A percentile compares a stretch with the other conserved stretches of the same genome.
These are phyloP conservation scores for Ambrosia artemisiifolia DNA, from an alignment of 129 eudicot species.

Conservation along the genomic window DNA sequence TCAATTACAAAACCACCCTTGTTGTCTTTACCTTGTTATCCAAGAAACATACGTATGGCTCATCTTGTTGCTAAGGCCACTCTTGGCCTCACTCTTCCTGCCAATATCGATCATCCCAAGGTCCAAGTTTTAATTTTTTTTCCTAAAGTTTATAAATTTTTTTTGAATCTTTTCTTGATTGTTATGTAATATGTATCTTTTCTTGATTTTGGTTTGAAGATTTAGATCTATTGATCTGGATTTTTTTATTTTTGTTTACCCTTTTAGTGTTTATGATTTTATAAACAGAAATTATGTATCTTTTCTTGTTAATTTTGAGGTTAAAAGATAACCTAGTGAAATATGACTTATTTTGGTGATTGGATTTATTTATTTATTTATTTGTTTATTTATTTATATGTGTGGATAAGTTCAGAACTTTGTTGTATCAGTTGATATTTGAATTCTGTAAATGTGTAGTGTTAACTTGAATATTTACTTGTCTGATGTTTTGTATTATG, in stretches of 20 bases:
- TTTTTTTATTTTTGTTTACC: no score
- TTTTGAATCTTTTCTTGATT: background rate
- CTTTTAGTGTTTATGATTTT: no score
- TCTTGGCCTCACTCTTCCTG: conserved; percentile 91
- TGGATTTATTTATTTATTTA: no score
- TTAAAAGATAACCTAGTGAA: no score
- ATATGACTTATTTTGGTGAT: no score
- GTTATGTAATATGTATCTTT: background rate
- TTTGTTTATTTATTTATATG: no score
- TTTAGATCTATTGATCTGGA: background rate
- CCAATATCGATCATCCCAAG: conserved; percentile 59
- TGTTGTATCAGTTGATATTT: no score
- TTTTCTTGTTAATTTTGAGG: no score
- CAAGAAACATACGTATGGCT: conserved; percentile 62
- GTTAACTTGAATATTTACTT: background rate
- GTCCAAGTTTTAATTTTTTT: conserved; percentile 19
- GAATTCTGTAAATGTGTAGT: no score
- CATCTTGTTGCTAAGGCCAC: conserved; percentile 60
- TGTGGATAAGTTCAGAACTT: no score
- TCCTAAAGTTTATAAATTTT: background rate
- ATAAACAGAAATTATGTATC: no score
- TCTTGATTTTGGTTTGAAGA: background rate
- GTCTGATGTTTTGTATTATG: background rate
- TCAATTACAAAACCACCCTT: conserved; percentile 12
- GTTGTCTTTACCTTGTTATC: conserved; percentile 4